Base-by-base conservation (phyloP, 73 alveolate species). In the Symbiodinium natans region DNA sequence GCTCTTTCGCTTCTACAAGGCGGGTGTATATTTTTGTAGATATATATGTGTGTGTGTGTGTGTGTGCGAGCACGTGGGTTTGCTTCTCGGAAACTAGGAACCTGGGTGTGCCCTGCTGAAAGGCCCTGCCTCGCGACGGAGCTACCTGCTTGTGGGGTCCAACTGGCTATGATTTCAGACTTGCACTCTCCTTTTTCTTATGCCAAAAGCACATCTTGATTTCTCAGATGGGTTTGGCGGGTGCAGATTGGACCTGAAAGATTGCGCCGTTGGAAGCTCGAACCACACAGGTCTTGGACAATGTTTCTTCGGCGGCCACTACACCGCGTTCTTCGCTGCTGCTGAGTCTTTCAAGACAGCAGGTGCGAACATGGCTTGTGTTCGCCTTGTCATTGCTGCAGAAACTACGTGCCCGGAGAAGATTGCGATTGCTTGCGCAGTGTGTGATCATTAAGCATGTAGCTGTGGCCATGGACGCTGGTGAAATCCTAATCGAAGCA, bases 101-200 rank as follows among this genome's bases (percentile, higher is more conserved):
- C 13, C 27, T 23, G 17, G 80, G 27, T 63, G 80, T 23, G 40
- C 23, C 39, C n/a, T 27, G 40, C 19, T 8, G 33, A 11, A 36
- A 87, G 94, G 94, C 94, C 8, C 33, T 87, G 59, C 94, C 94
- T 27, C 71, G 63, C 23, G 94, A 87, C 17, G 94, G 68, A 56
- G 94, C 84, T 33, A 87, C 94, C 41, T 87, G 94, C 94, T 41
- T 87, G 83, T 87, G 94, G 94, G 94, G 94, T 87, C 68, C 85
- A 63, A 80, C n/a, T 33, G 54, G 93, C 27, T 23, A 15, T 52
- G 33, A 41, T 56, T 40, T 3, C 41, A 39, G n/a, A 11, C 29
- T 34, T 19, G 46, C 31, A 83, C 39, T 48, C 25, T 40, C 52
- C 52, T 7, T 34, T 31, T 77, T 77, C 75, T n/a, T n/a, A n/a